These are phyloP conservation scores for Eragrostis curvula DNA, from an alignment of 176 grass and related monocot species.

Conservation along the genomic window DNA sequence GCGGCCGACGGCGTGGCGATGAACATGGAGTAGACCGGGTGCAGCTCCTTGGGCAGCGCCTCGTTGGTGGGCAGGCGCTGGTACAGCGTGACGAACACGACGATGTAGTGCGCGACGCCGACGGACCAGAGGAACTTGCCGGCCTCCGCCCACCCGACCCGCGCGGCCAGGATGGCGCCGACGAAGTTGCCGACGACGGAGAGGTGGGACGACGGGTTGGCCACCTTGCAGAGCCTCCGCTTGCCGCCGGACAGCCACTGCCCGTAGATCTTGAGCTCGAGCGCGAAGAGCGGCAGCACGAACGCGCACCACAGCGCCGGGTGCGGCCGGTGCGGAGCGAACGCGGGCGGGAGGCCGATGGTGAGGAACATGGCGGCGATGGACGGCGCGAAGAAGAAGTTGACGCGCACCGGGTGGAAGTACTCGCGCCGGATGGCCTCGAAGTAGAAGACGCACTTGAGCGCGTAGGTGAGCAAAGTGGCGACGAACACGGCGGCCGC, in stretches of 20 bases:
- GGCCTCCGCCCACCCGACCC: conserved; percentile 85
- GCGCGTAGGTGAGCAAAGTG: conserved; percentile 67
- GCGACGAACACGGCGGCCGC: conserved; percentile 60
- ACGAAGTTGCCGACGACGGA: conserved; percentile 98
- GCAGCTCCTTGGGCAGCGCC: conserved; percentile 92
- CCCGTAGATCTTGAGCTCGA: conserved; percentile 97
- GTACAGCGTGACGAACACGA: conserved; percentile 94
- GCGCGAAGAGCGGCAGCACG: conserved; percentile 70
- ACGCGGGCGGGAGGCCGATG: conserved; percentile 66
- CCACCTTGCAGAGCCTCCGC: conserved; percentile 95
- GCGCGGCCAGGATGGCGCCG: conserved; percentile 86
- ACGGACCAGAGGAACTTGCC: conserved; percentile 93
- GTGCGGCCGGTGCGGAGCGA: conserved; percentile 51
- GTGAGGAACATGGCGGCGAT: conserved; percentile 96
- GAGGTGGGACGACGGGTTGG: conserved; percentile 93
- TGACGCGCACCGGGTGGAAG: conserved; percentile 95
- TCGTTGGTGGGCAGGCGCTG: conserved; percentile 94
- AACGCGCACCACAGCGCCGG: conserved; percentile 83
- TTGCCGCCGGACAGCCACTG: conserved; percentile 96
- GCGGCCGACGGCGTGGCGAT: conserved; percentile 95
- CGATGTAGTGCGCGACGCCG: conserved; percentile 88
- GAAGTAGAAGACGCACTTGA: conserved; percentile 99
- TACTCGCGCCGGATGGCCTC: conserved; percentile 98
- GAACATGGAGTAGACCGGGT: conserved; percentile 99
- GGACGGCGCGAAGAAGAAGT: conserved; percentile 97